Evolutionary conservation across 169 alveolate species (phyloP).

Genomic region (Babesia microti): DNA sequence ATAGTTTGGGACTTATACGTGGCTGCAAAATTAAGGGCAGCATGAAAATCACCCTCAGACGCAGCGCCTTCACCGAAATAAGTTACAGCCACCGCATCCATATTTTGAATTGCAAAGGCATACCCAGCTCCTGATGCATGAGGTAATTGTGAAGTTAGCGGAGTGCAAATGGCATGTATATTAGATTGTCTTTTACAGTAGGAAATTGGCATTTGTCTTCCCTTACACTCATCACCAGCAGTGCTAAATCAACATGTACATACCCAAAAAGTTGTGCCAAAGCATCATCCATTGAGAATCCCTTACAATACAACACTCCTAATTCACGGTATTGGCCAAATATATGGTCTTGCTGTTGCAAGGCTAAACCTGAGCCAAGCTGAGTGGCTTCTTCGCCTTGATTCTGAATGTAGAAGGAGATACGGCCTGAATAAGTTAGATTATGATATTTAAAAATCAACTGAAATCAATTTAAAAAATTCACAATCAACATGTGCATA

Average conservation of each 20-base stretch:
- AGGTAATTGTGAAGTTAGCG: constrained; percentile 87
- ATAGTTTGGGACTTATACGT: constrained; percentile 81
- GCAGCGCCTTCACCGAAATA: constrained; percentile 97
- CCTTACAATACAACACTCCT: constrained; percentile 83
- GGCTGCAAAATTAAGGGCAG: constrained; percentile 90
- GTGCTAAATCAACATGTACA: constrained; percentile 57
- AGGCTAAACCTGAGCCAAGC: constrained; percentile 81
- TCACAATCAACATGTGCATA: neutral
- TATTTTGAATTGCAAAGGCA: constrained; percentile 71
- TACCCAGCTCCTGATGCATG: constrained; percentile 94
- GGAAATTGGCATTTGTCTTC: constrained; percentile 94
- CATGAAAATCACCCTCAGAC: constrained; percentile 90
- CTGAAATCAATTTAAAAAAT: neutral
- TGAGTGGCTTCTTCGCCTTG: constrained; percentile 91
- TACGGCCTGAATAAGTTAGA: constrained; percentile 55
- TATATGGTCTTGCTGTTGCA: constrained; percentile 70
- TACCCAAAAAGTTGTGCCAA: constrained; percentile 55
- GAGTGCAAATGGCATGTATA: constrained; percentile 85
- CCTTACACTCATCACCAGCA: constrained; percentile 81
- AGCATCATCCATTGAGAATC: constrained; percentile 72
- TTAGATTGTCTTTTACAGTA: constrained; percentile 74
- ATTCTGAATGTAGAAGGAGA: constrained; percentile 87
- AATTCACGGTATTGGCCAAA: constrained; percentile 87
- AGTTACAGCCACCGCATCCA: constrained; percentile 76
- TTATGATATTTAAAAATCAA: neutral